Conservation (phyloP, 2,329 filamentous ascomycete genomes). For the Fusarium sp. region DNA sequence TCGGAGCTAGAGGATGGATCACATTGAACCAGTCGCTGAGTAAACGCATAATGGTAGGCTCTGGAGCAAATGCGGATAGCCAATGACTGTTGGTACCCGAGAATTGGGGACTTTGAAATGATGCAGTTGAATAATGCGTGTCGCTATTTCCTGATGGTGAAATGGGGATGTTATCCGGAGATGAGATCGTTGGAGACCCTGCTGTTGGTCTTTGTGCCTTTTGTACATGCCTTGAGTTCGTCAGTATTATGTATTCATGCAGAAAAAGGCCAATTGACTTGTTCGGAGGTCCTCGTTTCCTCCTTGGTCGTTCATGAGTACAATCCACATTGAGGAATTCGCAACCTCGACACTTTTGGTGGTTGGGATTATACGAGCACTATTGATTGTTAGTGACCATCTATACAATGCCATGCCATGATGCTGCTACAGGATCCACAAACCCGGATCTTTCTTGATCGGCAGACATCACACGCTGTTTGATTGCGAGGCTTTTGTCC, state of each 20-base stretch:
- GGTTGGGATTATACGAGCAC: conserved; percentile 35
- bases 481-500: conserved; percentile 35
- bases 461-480: conserved; percentile 44
- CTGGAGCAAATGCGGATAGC: conserved; percentile 38
- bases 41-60: conserved; percentile 33
- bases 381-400: conserved; percentile 6
- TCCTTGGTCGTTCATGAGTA: conserved; percentile 38
- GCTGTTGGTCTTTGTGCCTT: not conserved
- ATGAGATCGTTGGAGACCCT: not conserved
- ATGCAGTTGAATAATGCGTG: conserved; percentile 5
- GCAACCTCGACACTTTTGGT: conserved; percentile 36
- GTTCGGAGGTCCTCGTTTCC: conserved; percentile 45
- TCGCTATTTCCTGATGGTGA: conserved; percentile 8
- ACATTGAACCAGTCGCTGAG: conserved; percentile 55
- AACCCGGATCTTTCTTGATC: conserved; percentile 45
- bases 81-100: conserved; percentile 13
- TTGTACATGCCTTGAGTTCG: conserved; percentile 21
- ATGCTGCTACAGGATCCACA: not conserved
- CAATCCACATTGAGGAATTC: conserved; percentile 36
- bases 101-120: conserved; percentile 17
- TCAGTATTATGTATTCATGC: not conserved
- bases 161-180: conserved; percentile 1
- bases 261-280: not conserved
- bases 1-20: conserved; percentile 54
- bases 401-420: not conserved